Conservation (phyloP, 495 filamentous ascomycete genomes). For the Chaetomium fimeti region DNA sequence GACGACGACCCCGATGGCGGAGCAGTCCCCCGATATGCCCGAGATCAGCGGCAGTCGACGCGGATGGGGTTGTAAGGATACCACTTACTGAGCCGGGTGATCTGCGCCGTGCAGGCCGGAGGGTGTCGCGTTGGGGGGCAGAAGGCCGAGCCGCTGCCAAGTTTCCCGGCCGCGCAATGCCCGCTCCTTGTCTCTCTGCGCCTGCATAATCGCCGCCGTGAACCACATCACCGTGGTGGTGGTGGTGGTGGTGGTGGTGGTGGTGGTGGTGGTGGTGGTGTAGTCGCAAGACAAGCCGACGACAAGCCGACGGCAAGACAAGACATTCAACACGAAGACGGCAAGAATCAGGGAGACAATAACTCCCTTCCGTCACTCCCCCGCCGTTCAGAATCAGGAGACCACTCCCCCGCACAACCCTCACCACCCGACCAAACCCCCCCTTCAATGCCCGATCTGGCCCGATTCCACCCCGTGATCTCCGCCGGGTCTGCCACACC, state of each 20-base stretch:
- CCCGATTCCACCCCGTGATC: background rate
- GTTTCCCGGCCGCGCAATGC: background rate
- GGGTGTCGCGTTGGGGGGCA: background rate
- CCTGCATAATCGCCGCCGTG: background rate
- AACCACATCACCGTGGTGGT: background rate
- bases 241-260: too few species aligned
- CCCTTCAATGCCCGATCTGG: background rate
- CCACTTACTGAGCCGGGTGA: slow-evolving; percentile 1
- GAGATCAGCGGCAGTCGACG: background rate
- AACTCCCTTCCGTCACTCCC: too few species aligned
- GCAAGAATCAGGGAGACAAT: too few species aligned
- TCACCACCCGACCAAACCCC: background rate
- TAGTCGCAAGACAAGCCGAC: too few species aligned
- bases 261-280: too few species aligned
- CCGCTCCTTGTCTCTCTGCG: too few species aligned
- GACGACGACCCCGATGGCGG: background rate
- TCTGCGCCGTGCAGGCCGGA: slow-evolving; percentile 15
- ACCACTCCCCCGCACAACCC: background rate
- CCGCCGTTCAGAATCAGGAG: background rate
- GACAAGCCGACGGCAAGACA: too few species aligned
- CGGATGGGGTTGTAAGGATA: background rate
- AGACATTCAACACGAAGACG: too few species aligned
- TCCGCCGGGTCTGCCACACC: background rate
- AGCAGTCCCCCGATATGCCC: background rate
- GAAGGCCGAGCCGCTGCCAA: background rate